Evolutionary conservation across 345 rosid species (phyloP).

Genomic region (Conringia planisiliqua): DNA sequence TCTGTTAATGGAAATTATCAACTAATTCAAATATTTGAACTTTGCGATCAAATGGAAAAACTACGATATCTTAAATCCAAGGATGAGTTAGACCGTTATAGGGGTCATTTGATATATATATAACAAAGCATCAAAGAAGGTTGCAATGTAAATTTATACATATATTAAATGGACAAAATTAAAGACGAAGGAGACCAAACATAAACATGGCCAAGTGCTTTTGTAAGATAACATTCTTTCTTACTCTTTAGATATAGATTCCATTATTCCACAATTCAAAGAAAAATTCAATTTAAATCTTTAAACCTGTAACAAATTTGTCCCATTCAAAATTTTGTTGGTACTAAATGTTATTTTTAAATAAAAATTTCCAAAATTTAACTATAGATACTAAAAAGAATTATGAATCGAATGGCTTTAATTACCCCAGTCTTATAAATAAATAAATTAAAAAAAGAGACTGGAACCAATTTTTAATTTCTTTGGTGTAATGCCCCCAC

Average conservation of each 20-base stretch:
- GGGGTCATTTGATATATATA: neutral
- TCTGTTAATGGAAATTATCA: neutral
- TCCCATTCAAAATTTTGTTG: too few relatives aligned
- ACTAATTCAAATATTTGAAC: neutral
- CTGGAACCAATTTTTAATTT: too few relatives aligned
- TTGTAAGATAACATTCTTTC: constrained; percentile 7
- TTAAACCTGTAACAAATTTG: too few relatives aligned
- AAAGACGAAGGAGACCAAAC: constrained; percentile 15
- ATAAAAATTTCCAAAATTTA: too few relatives aligned
- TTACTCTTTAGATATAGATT: constrained; percentile 18
- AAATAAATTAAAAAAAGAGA: too few relatives aligned
- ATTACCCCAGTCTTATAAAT: too few relatives aligned
- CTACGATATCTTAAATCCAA: neutral
- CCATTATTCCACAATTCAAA: constrained; percentile 7
- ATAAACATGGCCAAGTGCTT: constrained; percentile 15
- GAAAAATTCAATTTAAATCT: too few relatives aligned
- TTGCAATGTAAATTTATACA: neutral
- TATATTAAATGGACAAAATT: neutral
- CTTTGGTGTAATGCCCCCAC: neutral
- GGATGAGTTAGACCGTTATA: constrained; percentile 2
- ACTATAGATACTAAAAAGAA: too few relatives aligned
- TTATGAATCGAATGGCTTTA: too few relatives aligned
- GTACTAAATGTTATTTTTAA: too few relatives aligned
- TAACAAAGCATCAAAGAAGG: constrained; percentile 14
- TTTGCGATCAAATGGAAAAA: neutral